Conservation (phyloP, 805 yeast species). For the Wickerhamiella galacta region DNA sequence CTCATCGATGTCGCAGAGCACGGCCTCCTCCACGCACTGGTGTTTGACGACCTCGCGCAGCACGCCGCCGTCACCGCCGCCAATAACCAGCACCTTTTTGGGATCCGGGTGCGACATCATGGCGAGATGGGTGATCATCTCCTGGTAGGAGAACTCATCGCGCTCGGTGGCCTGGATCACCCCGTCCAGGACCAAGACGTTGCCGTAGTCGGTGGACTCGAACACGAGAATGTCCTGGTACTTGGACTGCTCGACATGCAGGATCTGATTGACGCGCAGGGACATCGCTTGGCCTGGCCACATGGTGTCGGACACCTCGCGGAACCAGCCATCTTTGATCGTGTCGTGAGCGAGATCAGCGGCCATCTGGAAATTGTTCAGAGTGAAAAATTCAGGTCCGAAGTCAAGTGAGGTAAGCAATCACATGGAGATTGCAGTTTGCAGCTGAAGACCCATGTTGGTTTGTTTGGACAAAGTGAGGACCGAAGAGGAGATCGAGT, state of each 20-base stretch:
- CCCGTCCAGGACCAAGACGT: slow-evolving; percentile 85
- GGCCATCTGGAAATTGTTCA: background rate
- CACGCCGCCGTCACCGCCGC: slow-evolving; percentile 99
- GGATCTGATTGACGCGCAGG: slow-evolving; percentile 67
- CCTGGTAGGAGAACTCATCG: slow-evolving; percentile 95
- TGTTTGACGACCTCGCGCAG: slow-evolving; percentile 89
- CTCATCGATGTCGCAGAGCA: slow-evolving; percentile 90
- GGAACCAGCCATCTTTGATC: slow-evolving; percentile 76
- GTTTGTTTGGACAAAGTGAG: no score
- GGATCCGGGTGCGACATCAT: slow-evolving; percentile 89
- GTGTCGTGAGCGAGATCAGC: slow-evolving; percentile 14
- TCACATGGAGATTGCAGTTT: background rate
- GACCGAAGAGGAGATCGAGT: no score
- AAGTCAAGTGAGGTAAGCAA: background rate
- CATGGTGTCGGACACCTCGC: slow-evolving; percentile 86
- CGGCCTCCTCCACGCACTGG: slow-evolving; percentile 68
- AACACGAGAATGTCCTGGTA: slow-evolving; percentile 91
- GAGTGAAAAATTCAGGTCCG: no score
- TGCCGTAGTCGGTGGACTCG: slow-evolving; percentile 86
- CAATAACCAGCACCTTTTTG: slow-evolving; percentile 81
- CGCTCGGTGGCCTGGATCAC: slow-evolving; percentile 94
- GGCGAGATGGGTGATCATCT: slow-evolving; percentile 92
- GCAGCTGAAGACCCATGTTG: no score
- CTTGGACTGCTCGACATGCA: slow-evolving; percentile 70
- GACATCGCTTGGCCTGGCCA: slow-evolving; percentile 99